Conservation (phyloP, 148 eudicot genomes). For the Rhododendron simsii region DNA sequence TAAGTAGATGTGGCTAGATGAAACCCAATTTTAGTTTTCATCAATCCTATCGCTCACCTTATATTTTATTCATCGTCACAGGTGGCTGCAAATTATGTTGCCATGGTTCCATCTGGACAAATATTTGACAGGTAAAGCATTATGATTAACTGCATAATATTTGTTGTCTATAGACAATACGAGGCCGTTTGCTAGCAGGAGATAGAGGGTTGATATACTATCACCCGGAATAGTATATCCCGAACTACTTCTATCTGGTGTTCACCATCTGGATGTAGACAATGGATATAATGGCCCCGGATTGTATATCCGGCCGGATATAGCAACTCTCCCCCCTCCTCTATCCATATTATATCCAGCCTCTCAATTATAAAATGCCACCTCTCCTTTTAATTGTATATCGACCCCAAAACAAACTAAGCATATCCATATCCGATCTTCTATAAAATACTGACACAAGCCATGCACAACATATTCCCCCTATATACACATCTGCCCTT, state of each 20-base stretch:
- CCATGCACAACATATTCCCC: not conserved
- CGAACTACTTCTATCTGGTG: too few species aligned
- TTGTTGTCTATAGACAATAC: not conserved
- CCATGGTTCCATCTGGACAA: constrained; percentile 98
- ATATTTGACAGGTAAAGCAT: constrained; percentile 80
- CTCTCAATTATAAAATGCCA: not conserved
- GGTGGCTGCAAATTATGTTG: constrained; percentile 99
- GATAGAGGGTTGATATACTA: too few species aligned
- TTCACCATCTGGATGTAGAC: too few species aligned
- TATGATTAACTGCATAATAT: not conserved
- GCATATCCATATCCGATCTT: not conserved
- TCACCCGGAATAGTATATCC: not conserved
- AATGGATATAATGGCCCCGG: not conserved
- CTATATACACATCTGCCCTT: not conserved
- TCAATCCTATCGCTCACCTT: not conserved
- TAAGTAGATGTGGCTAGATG: not conserved
- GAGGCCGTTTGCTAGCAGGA: too few species aligned
- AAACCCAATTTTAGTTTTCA: not conserved
- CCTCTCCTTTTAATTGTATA: not conserved
- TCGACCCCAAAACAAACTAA: not conserved
- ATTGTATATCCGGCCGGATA: not conserved
- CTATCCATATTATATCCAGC: not conserved
- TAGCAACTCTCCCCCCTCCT: not conserved
- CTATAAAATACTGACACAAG: not conserved
- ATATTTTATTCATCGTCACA: constrained; percentile 15